phyloP scores from a whole-genome alignment of 73 alveolate species.

The Paramecium octaurelia region DNA sequence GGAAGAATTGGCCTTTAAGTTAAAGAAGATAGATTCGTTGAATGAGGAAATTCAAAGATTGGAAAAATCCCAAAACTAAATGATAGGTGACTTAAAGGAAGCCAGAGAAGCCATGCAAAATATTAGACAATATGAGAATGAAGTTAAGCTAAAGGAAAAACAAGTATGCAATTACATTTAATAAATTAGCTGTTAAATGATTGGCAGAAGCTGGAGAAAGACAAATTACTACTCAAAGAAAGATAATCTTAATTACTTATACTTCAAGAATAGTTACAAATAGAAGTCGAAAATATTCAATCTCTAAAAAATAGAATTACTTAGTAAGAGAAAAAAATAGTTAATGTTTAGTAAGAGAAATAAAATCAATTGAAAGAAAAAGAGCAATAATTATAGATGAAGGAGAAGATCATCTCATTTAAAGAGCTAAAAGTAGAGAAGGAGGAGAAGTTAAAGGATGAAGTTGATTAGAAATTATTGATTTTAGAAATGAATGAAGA shows the following conservation, averaged over 20 bases:
- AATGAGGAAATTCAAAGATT: slow-evolving; percentile 40
- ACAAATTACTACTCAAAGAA: not conserved
- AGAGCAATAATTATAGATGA: not conserved
- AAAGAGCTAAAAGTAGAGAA: not conserved
- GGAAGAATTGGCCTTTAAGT: not conserved
- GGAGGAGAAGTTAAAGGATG: not conserved
- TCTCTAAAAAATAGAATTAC: slow-evolving; percentile 5
- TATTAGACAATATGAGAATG: not conserved
- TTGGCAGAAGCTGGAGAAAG: slow-evolving; percentile 41
- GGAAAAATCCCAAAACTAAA: not conserved
- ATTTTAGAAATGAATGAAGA: slow-evolving; percentile 11
- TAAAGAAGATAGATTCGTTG: slow-evolving; percentile 18
- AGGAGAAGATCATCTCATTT: not conserved
- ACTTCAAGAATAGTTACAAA: not conserved
- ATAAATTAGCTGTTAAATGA: slow-evolving; percentile 7
- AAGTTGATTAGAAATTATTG: not conserved
- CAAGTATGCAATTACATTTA: not conserved
- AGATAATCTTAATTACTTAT: not conserved
- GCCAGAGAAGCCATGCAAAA: slow-evolving; percentile 3
- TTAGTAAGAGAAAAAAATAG: slow-evolving; percentile 13
- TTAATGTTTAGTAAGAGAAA: not conserved
- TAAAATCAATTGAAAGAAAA: not conserved
- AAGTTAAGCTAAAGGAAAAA: slow-evolving; percentile 22
- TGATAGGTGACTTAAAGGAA: slow-evolving; percentile 2
- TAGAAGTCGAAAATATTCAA: not conserved